Evolutionary conservation across 2,329 filamentous ascomycete species (phyloP).

Genomic region (Nemania diffusa): DNA sequence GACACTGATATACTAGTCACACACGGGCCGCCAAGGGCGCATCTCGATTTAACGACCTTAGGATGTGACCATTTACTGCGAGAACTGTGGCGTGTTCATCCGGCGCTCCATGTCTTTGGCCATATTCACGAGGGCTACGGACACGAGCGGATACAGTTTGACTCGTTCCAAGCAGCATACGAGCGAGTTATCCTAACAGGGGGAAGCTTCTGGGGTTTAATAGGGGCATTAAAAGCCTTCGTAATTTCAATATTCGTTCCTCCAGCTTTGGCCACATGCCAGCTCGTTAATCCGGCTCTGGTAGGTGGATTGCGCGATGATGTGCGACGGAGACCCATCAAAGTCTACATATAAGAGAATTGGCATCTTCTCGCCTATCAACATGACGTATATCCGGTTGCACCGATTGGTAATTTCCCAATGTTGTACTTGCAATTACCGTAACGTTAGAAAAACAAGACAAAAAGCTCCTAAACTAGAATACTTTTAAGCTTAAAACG

Average conservation of each 20-base stretch:
- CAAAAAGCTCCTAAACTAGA: background rate
- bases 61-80: conserved; percentile 48
- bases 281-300: conserved; percentile 36
- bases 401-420: background rate
- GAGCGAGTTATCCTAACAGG: conserved; percentile 35
- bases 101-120: conserved; percentile 52
- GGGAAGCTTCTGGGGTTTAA: conserved; percentile 37
- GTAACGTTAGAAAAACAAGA: background rate
- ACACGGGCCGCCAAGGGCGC: conserved; percentile 51
- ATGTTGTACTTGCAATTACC: background rate
- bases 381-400: background rate
- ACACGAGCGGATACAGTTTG: conserved; percentile 47
- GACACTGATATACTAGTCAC: conserved; percentile 54
- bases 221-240: conserved; percentile 20
- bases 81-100: conserved; percentile 49
- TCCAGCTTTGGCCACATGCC: conserved; percentile 14
- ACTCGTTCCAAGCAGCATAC: conserved; percentile 45
- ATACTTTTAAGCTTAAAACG: background rate
- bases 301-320: conserved; percentile 40
- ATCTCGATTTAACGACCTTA: conserved; percentile 51
- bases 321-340: conserved; percentile 31
- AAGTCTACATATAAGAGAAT: background rate
- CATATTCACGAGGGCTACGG: conserved; percentile 53
- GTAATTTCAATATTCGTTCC: conserved; percentile 11
- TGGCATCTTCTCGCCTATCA: background rate